phyloP scores from a whole-genome alignment of 768 basidiomycete species.

The Agaricus blazei region DNA sequence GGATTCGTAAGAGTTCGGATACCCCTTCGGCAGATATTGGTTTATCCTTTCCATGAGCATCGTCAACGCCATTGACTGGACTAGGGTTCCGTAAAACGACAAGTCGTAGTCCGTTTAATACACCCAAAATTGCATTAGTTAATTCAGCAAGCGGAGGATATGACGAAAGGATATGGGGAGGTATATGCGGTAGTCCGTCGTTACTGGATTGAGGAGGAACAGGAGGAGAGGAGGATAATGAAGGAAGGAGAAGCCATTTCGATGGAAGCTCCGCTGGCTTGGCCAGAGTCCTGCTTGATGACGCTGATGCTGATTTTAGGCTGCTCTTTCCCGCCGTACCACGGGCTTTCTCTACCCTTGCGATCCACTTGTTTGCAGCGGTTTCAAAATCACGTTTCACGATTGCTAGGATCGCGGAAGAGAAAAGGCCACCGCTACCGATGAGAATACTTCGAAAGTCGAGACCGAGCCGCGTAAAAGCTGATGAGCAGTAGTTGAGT shows the following conservation, averaged over 20 bases:
- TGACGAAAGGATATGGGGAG: conserved; percentile 65
- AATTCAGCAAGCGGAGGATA: conserved; percentile 73
- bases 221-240: conserved; percentile 25
- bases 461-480: conserved; percentile 87
- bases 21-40: conserved; percentile 16
- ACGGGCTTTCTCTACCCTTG: conserved; percentile 22
- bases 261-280: conserved; percentile 30
- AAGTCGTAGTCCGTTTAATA: conserved; percentile 77
- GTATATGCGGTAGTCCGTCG: conserved; percentile 46
- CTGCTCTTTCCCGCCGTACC: conserved; percentile 10
- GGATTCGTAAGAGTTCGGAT: conserved; percentile 36
- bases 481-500: conserved; percentile 87
- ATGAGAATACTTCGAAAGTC: conserved; percentile 76
- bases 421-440: conserved; percentile 43
- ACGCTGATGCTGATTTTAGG: conserved; percentile 12
- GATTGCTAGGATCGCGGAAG: conserved; percentile 52
- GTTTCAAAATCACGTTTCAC: conserved; percentile 47
- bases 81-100: conserved; percentile 65
- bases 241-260: conserved; percentile 42
- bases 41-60: background rate
- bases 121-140: conserved; percentile 66
- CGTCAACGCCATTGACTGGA: background rate
- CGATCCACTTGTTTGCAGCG: conserved; percentile 34
- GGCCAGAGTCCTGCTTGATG: background rate
- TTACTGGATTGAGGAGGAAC: conserved; percentile 16